Evolutionary conservation across 2,329 filamentous ascomycete species (phyloP), one percentile per base, ranked within the genome.

Genomic region (Beauveria brongniartii): DNA sequence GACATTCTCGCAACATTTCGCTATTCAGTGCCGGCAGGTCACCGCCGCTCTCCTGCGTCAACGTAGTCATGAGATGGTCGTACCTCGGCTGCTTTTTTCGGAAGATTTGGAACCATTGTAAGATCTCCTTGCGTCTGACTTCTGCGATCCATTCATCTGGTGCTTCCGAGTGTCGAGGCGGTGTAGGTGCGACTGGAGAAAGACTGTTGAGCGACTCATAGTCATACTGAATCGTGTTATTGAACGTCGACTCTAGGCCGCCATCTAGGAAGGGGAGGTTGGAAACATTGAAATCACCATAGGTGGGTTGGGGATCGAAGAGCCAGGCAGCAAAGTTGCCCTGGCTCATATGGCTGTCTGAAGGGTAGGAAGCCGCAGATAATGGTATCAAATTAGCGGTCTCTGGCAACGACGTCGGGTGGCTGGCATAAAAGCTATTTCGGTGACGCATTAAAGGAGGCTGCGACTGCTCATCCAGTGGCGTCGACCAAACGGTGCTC

Each of bases 1-100:
- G 83, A 68, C 92, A 96, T 16, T 88, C 88, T 68, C 91, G 87
- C 81, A 96, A 87, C 84, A 93, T 92, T 54, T 89, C 85, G 55
- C 92, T 73, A 69, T 85, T 91, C 64, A 96, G 75, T 1, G 71
- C 73, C 0, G 78, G 75, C 6, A 77, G 61, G 64, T 81, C 78
- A n/a, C 74, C 76, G 14, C 69, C 72, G 37, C 70, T 71, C 34
- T 78, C 75, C 6, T 72, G 73, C 7, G 76, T 69, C 1, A 79
- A 66, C 30, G 69, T 71, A 3, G 68, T 61, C 64, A 74, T 70
- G 24, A 67, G 54, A 53, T 50, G 52, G 37, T 78, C 73, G 41
- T 74, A 73, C 43, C 72, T 74, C 2, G 74, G 75, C 57, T 78
- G 75, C 65, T 77, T 79, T 50, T 72, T 71, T 22, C 77, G 72